Evolutionary conservation across 495 filamentous ascomycete genomes (phyloP).

Genomic region (Aspergillus kassunensis): DNA sequence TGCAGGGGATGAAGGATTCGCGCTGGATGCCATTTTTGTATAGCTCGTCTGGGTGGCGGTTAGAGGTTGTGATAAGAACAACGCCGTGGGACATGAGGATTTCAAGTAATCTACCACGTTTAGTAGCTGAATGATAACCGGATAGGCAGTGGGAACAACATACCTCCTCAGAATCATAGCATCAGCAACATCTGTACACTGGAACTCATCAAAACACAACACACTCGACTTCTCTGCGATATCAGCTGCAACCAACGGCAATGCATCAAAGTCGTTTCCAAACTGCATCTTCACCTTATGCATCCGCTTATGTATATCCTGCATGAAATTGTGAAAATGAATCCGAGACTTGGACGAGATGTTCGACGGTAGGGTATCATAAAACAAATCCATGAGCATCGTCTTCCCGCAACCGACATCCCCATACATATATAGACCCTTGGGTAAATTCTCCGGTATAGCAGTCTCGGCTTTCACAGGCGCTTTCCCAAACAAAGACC

Average conservation of each 20-base stretch:
- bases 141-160: no score
- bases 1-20: constrained; percentile 90
- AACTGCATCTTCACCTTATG: constrained; percentile 85
- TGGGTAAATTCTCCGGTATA: constrained; percentile 73
- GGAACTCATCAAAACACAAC: constrained; percentile 97
- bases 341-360: constrained; percentile 88
- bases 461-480: constrained; percentile 32
- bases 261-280: constrained; percentile 85
- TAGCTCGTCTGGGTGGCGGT: constrained; percentile 90
- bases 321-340: constrained; percentile 99
- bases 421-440: constrained; percentile 91
- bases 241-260: constrained; percentile 89
- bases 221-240: constrained; percentile 83
- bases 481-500: constrained; percentile 60
- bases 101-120: constrained; percentile 64
- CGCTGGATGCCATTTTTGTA: constrained; percentile 99
- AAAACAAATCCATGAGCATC: constrained; percentile 99
- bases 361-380: constrained; percentile 79
- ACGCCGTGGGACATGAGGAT: constrained; percentile 93
- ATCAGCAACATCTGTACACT: constrained; percentile 97
- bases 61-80: constrained; percentile 93
- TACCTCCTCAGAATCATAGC: constrained; percentile 91
- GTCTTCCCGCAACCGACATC: constrained; percentile 98
- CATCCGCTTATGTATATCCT: constrained; percentile 89
- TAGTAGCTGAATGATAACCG: no score